Base-by-base conservation (phyloP, 2,329 filamentous ascomycete species). In the Aspergillus sp. region DNA sequence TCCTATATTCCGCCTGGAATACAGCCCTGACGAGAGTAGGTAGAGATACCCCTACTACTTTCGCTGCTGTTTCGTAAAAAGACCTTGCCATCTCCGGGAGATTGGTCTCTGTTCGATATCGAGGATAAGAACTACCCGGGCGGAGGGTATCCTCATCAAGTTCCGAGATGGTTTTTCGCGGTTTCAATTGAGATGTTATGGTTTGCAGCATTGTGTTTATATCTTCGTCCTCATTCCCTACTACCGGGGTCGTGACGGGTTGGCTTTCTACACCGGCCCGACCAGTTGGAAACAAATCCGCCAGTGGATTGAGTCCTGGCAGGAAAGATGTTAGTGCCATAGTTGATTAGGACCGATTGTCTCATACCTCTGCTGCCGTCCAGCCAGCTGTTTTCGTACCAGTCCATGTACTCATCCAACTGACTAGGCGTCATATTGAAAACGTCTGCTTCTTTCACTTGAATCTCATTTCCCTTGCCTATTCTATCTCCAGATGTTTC, bases 351-450 rank as follows among this genome's bases (percentile, higher is more conserved):
- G 8, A 37, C 35, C 5, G 11, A 31, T 9, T 5, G 8, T 32
- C 34, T 34, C 52, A 11, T 42, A 65, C 63, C 47, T 54, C 47
- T 56, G 43, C 54, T 61, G 30, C 40, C 58, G 40, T 68, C 63
- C 31, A 71, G 52, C 72, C 82, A 87, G 36, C 76, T 84, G 45
- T 75, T 74, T 58, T 87, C 82, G 60, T 86, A 90, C 82, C 86
- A 93, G 63, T 88, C 80, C 65, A 94, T 74, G 57, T 90, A 91
- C 46, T 85, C 78, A 56, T 90, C 86, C 32, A 91, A 68, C 49
- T 85, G 76, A 19, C 74, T 67, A 5, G 73, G 67, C 3, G 69
- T 72, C 79, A 90, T 83, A 1, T 69, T 62, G 33, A 83, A 74
- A 7, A 88, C 76, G 52, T 88, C 78, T 4, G 70, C 67, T 43